These are phyloP conservation scores for Daldinia caldariorum DNA, from an alignment of 495 filamentous ascomycete genomes.

Conservation along the genomic window DNA sequence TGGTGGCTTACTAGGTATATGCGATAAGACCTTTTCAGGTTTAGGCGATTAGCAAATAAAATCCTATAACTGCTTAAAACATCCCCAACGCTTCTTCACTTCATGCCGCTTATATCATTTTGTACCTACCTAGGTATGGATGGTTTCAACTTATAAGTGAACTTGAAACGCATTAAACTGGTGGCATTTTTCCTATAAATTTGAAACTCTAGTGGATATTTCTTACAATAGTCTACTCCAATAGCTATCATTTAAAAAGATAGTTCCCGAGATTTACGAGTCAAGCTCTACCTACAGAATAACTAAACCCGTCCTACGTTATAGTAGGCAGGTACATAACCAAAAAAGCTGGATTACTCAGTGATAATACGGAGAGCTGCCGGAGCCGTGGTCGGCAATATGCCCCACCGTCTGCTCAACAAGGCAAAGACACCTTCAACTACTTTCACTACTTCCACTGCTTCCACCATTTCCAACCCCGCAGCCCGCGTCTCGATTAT, in stretches of 20 bases:
- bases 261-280: not conserved
- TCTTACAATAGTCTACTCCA: slow-evolving; percentile 9
- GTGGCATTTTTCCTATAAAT: not conserved
- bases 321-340: not conserved
- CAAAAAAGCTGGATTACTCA: slow-evolving; percentile 50
- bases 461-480: slow-evolving; percentile 63
- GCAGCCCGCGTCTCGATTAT: slow-evolving; percentile 80
- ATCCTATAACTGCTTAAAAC: slow-evolving; percentile 1
- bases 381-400: slow-evolving; percentile 49
- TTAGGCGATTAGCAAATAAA: slow-evolving; percentile 30
- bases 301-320: slow-evolving; percentile 14
- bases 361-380: slow-evolving; percentile 41
- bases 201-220: slow-evolving; percentile 8
- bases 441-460: slow-evolving; percentile 60
- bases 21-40: slow-evolving; percentile 19
- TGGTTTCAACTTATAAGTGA: not conserved
- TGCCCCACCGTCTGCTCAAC: slow-evolving; percentile 56
- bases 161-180: not conserved
- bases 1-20: slow-evolving; percentile 31
- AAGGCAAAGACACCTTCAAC: slow-evolving; percentile 37
- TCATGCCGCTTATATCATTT: not conserved
- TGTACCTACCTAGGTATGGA: no score
- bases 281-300: slow-evolving; percentile 23
- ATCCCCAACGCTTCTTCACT: slow-evolving; percentile 13
- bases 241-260: not conserved